Evolutionary conservation across 2,329 filamentous ascomycete species (phyloP), one percentile per base, ranked within the genome.

Genomic region (Pseudogymnoascus sp.): DNA sequence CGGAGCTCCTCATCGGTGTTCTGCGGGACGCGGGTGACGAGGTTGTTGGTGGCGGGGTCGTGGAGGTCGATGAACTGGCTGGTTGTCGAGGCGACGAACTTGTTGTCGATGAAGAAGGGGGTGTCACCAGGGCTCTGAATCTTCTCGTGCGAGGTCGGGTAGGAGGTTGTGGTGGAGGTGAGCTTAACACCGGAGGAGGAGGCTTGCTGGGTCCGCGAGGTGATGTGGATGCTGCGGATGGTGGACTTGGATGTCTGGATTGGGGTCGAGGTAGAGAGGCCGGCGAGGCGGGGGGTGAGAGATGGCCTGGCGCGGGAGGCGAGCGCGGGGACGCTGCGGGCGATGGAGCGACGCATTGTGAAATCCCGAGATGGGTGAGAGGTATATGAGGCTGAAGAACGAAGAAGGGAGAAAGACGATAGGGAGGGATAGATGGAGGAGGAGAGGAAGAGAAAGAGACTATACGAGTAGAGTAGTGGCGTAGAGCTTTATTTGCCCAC

Each of bases 1-100:
- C 83, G 82, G 70, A 95, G 83, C 80, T 95, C 90, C 64, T 79
- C 86, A 73, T 90, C 84, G 13, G 90, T 93, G 77, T 86, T 90
- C 78, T 93, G 89, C 16, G 90, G 90, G 29, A 93, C 90, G 61
- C 90, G 85, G 13, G 90, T 93, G 66, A 95, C 86, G 68, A 93
- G 82, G 76, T 92, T 89, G 80, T 93, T 93, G 70, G 90, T 93
- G 59, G 90, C 90, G 19, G 90, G 90, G 76, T 95, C 90, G 76
- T 90, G 80, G 67, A 95, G 79, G 71, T 92, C 88, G 74, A 93
- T 91, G 81, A 86, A 91, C 77, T 87, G 80, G 65, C 85, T 82
- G 29, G 90, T 80, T 71, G 81, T 76, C 16, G 89, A 93, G 60
- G 82, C 76, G 62, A 87, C 78, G 73, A 93, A 92, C 74, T 88